These are phyloP conservation scores for Dictyostelium brefeldianum DNA, from an alignment of 78 protist species.

Conservation along the genomic window DNA sequence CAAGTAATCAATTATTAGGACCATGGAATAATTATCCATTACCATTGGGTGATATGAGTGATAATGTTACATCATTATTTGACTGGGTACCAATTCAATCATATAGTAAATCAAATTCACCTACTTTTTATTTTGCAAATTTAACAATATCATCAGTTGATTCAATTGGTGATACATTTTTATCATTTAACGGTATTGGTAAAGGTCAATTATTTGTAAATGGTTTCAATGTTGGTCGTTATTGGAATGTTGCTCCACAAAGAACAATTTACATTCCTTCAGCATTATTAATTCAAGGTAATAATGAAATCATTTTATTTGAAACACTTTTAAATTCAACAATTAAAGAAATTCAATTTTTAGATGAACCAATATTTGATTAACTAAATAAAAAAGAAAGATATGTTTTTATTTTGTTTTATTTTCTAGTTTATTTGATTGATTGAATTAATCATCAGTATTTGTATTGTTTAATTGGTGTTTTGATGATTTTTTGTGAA, in stretches of 20 bases:
- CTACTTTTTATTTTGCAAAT: conserved; percentile 45
- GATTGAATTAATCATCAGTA: too few relatives aligned
- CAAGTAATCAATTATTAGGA: conserved; percentile 7
- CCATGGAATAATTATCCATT: conserved; percentile 53
- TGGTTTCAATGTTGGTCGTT: conserved; percentile 83
- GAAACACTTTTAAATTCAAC: conserved; percentile 13
- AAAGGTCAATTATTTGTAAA: conserved; percentile 75
- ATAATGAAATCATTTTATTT: conserved; percentile 62
- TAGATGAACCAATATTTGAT: conserved; percentile 51
- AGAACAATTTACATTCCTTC: conserved; percentile 59
- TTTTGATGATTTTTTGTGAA: too few relatives aligned
- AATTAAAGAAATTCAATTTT: conserved; percentile 9
- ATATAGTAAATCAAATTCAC: conserved; percentile 18
- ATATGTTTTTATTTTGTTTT: background rate
- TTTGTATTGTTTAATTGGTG: too few relatives aligned
- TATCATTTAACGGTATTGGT: conserved; percentile 40
- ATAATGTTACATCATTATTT: background rate
- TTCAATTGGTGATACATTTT: conserved; percentile 20
- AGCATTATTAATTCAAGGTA: conserved; percentile 37
- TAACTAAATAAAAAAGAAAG: background rate
- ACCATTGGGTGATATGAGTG: background rate
- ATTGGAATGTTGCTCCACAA: conserved; percentile 82
- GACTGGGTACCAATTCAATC: background rate
- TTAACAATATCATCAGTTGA: background rate
- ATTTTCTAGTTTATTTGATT: too few relatives aligned